Conservation (phyloP, 176 grass and related monocot genomes). For the Cenchrus fungigraminus region DNA sequence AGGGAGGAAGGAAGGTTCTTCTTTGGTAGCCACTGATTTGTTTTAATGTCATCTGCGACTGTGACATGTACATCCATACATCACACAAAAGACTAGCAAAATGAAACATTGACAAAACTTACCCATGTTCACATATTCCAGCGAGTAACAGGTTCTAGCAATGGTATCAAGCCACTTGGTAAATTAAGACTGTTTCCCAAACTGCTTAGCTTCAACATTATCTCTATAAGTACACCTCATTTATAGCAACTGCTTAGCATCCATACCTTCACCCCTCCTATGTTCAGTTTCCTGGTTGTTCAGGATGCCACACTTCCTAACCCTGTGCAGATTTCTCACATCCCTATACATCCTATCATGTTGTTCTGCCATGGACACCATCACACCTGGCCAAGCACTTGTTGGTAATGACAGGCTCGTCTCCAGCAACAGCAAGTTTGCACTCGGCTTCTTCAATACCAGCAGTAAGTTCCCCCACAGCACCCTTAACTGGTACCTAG, state of each 20-base stretch:
- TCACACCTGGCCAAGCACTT: constrained; percentile 38
- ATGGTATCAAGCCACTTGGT: too few relatives aligned
- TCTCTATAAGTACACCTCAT: background rate
- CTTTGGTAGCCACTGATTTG: too few relatives aligned
- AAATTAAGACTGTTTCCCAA: background rate
- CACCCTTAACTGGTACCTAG: constrained; percentile 49
- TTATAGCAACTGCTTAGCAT: background rate
- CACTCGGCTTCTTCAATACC: constrained; percentile 58
- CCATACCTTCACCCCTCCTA: too few relatives aligned
- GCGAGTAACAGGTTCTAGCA: too few relatives aligned
- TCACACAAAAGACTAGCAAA: too few relatives aligned
- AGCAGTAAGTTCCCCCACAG: constrained; percentile 24
- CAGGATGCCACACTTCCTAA: constrained; percentile 18
- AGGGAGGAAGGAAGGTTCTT: too few relatives aligned
- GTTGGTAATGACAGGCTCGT: constrained; percentile 28
- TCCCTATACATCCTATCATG: background rate
- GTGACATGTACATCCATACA: too few relatives aligned
- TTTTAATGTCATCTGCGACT: too few relatives aligned
- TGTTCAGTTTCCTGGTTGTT: background rate
- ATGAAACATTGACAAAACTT: too few relatives aligned
- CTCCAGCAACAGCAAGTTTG: constrained; percentile 51
- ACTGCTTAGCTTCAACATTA: background rate
- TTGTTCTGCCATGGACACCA: constrained; percentile 26
- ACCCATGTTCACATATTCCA: too few relatives aligned
- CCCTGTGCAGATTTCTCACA: constrained; percentile 17